phyloP scores from a whole-genome alignment of 179 eudicot species.

The Sideroxylon spinosum region DNA sequence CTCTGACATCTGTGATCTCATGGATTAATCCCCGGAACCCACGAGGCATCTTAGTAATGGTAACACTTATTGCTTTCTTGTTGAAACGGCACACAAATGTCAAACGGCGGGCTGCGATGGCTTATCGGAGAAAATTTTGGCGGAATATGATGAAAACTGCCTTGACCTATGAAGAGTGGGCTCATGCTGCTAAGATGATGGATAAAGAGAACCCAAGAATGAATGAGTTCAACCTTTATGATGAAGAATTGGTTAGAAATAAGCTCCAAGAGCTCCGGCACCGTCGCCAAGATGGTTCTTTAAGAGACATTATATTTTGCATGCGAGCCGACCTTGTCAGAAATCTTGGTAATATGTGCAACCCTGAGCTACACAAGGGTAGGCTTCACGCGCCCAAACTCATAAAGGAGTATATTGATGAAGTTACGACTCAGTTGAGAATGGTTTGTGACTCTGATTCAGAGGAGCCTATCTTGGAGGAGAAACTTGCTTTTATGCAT shows the following conservation, averaged over 20 bases:
- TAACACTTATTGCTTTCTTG: slow-evolving; percentile 62
- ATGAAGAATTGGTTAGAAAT: slow-evolving; percentile 77
- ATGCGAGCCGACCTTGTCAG: slow-evolving; percentile 92
- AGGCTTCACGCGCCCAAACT: slow-evolving; percentile 89
- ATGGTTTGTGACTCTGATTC: slow-evolving; percentile 90
- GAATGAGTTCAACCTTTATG: slow-evolving; percentile 74
- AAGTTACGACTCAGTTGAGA: slow-evolving; percentile 79
- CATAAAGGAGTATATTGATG: slow-evolving; percentile 85
- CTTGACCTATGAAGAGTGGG: slow-evolving; percentile 83
- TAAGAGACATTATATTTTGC: slow-evolving; percentile 76
- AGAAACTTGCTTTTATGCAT: slow-evolving; percentile 95
- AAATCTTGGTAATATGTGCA: slow-evolving; percentile 94
- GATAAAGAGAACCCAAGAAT: slow-evolving; percentile 63
- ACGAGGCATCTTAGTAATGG: slow-evolving; percentile 76
- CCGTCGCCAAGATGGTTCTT: slow-evolving; percentile 73
- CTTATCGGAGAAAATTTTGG: slow-evolving; percentile 89
- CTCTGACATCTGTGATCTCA: slow-evolving; percentile 49
- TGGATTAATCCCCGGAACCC: slow-evolving; percentile 94
- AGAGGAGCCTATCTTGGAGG: slow-evolving; percentile 77
- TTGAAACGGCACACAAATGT: slow-evolving; percentile 78
- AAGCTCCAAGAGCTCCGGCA: slow-evolving; percentile 83
- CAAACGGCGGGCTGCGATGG: slow-evolving; percentile 64
- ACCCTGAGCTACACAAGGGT: slow-evolving; percentile 87
- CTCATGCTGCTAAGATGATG: slow-evolving; percentile 88
- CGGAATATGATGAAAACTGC: slow-evolving; percentile 86